phyloP scores from a whole-genome alignment of 2,329 filamentous ascomycete genomes.

The Chrysoporthe puriensis region DNA sequence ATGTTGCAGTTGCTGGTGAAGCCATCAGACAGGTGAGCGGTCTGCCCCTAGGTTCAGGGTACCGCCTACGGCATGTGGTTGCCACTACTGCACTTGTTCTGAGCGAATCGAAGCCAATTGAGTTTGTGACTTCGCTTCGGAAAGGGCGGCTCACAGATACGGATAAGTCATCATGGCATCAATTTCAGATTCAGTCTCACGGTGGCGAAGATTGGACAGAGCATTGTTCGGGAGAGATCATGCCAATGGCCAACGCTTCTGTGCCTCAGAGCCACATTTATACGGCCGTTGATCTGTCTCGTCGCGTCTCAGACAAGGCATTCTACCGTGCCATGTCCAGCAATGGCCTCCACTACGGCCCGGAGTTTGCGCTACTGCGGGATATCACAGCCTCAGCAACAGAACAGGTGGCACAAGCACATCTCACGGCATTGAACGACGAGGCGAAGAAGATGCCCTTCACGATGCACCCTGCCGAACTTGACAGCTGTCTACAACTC shows the following conservation, averaged over 20 bases:
- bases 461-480: background rate
- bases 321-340: background rate
- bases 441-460: background rate
- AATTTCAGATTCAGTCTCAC: slow-evolving; percentile 36
- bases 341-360: background rate
- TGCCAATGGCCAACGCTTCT: background rate
- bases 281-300: background rate
- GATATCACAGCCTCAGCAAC: background rate
- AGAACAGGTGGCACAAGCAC: too few species aligned
- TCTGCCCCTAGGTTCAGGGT: slow-evolving; percentile 31
- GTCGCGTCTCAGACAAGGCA: background rate
- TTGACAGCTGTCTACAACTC: background rate
- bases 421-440: background rate
- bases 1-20: slow-evolving; percentile 32
- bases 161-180: slow-evolving; percentile 30
- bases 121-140: slow-evolving; percentile 39
- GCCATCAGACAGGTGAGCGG: slow-evolving; percentile 10
- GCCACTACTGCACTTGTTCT: slow-evolving; percentile 33
- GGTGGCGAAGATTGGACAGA: slow-evolving; percentile 35
- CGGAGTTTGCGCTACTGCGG: background rate
- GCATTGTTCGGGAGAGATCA: slow-evolving; percentile 32
- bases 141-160: slow-evolving; percentile 33
- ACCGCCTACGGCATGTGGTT: slow-evolving; percentile 38
- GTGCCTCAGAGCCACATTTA: background rate
- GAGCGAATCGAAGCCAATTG: slow-evolving; percentile 29